Conservation (phyloP, 164 flowering plant genomes). For the Dillenia suffruticosa region DNA sequence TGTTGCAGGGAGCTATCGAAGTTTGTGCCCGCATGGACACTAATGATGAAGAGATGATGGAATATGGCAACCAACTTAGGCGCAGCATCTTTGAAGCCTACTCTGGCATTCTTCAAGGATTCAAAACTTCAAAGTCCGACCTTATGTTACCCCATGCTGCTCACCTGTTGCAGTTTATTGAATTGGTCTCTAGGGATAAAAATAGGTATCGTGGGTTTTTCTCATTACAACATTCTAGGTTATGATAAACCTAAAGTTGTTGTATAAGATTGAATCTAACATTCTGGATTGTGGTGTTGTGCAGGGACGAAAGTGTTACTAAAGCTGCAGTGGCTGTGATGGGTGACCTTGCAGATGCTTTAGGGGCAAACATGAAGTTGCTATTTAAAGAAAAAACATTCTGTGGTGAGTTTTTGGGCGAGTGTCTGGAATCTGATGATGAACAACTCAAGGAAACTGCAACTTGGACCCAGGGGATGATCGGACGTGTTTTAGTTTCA, state of each 20-base stretch:
- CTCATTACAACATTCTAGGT: no score
- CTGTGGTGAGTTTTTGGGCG: constrained; percentile 46
- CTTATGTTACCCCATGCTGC: constrained; percentile 72
- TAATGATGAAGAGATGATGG: constrained; percentile 72
- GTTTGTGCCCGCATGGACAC: constrained; percentile 57
- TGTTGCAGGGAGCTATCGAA: constrained; percentile 74
- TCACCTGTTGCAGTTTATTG: constrained; percentile 71
- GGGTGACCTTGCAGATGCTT: constrained; percentile 86
- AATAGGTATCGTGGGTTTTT: constrained; percentile 36
- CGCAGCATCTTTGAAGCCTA: constrained; percentile 86
- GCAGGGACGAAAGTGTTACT: constrained; percentile 73
- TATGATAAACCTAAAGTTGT: constrained; percentile 24
- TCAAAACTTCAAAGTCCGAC: constrained; percentile 64
- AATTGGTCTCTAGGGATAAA: constrained; percentile 49
- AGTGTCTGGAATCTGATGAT: constrained; percentile 72
- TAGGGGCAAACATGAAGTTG: constrained; percentile 51
- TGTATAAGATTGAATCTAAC: neutral
- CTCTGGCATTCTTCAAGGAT: constrained; percentile 83
- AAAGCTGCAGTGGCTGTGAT: constrained; percentile 78
- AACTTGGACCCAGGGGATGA: constrained; percentile 74
- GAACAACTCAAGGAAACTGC: constrained; percentile 81
- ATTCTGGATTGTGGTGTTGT: constrained; percentile 5
- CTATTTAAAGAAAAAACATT: constrained; percentile 40
- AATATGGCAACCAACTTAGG: constrained; percentile 74
- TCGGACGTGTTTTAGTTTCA: constrained; percentile 56